Percentiles rank a stretch among this genome's conserved stretches.
phyloP scores from a whole-genome alignment of 2,329 filamentous ascomycete species.

The Fusarium mangiferae region DNA sequence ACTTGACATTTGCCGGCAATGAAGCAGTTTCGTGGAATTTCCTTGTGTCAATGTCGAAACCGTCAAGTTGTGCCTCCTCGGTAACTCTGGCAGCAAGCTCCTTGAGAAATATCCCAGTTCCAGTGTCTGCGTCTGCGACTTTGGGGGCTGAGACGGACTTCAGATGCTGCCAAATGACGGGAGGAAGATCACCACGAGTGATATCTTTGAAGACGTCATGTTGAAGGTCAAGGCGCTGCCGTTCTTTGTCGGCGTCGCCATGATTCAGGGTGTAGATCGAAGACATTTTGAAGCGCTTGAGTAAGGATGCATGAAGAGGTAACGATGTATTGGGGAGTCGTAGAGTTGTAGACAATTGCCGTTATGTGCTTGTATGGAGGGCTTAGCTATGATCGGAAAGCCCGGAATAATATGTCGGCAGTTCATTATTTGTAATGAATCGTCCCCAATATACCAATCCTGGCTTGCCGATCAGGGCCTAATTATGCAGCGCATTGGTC shows the following conservation, averaged over 20 bases:
- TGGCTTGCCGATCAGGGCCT: too few relatives aligned
- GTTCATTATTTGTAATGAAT: too few relatives aligned
- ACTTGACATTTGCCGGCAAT: background rate
- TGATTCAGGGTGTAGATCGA: background rate
- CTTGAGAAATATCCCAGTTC: background rate
- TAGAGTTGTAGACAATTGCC: rapidly evolving
- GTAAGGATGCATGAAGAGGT: background rate
- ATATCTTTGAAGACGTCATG: rapidly evolving
- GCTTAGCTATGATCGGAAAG: too few relatives aligned
- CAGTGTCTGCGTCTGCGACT: background rate
- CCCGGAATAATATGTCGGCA: too few relatives aligned
- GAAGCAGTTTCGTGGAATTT: background rate
- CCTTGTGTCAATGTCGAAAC: background rate
- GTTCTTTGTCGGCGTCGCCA: background rate
- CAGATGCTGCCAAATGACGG: background rate
- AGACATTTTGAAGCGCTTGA: background rate
- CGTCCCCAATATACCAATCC: rapidly evolving
- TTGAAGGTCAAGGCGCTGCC: background rate
- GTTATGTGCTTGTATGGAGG: too few relatives aligned
- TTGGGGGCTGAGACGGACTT: rapidly evolving
- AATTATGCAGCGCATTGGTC: too few relatives aligned
- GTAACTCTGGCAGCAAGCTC: background rate
- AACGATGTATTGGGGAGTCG: rapidly evolving
- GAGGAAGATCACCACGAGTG: rapidly evolving
- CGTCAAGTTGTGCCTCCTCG: background rate